Evolutionary conservation across 495 filamentous ascomycete species (phyloP).

Genomic region (Lophiostoma macrostomum): DNA sequence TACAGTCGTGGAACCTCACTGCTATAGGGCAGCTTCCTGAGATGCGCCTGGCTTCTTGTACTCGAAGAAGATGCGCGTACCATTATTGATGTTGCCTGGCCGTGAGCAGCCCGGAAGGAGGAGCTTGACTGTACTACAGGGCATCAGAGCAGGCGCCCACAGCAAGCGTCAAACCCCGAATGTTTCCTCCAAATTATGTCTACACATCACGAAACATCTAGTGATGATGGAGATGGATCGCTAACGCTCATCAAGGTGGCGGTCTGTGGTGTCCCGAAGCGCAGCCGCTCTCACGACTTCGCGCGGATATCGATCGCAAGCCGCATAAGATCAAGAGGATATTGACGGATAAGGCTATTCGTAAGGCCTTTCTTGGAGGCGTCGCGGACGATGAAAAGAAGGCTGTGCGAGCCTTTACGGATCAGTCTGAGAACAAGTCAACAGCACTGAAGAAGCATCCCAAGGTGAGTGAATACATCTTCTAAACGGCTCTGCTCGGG

Average conservation of each 20-base stretch:
- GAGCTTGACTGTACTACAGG: no score
- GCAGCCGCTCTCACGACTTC: slow-evolving; percentile 57
- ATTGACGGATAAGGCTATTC: slow-evolving; percentile 56
- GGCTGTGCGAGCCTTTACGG: slow-evolving; percentile 65
- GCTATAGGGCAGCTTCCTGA: no score
- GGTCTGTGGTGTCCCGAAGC: slow-evolving; percentile 76
- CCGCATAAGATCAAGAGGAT: slow-evolving; percentile 64
- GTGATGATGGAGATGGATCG: background rate
- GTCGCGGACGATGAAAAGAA: slow-evolving; percentile 55
- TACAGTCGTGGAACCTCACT: no score
- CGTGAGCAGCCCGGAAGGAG: no score
- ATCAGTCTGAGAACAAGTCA: slow-evolving; percentile 54
- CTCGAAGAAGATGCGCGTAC: no score
- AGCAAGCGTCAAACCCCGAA: no score
- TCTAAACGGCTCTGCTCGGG: no score
- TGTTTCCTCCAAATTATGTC: no score
- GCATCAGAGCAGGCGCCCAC: no score
- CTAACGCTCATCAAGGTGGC: slow-evolving; percentile 51
- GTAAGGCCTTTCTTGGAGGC: slow-evolving; percentile 60
- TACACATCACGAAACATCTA: no score
- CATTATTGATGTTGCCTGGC: no score
- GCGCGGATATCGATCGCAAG: slow-evolving; percentile 68
- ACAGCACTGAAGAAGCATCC: slow-evolving; percentile 80
- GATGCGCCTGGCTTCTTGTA: no score
- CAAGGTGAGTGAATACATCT: slow-evolving; percentile 55